Conservation (phyloP, 1,284 basidiomycete genomes). For the Cutaneotrichosporon sp. region DNA sequence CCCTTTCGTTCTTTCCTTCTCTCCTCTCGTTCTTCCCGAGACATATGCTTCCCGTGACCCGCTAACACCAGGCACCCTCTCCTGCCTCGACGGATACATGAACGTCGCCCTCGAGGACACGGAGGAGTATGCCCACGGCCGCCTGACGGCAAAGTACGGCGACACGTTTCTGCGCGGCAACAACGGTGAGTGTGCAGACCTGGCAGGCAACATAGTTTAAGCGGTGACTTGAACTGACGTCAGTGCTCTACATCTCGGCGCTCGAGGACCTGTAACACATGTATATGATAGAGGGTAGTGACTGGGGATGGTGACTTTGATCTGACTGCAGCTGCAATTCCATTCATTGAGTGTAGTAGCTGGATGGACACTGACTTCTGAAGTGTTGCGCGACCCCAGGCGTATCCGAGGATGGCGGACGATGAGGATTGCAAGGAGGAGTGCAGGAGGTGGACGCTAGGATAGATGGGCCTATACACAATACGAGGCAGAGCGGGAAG, state of each 20-base stretch:
- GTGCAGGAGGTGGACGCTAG: not conserved
- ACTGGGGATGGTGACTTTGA: no score
- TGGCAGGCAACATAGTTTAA: not conserved
- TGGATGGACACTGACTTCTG: no score
- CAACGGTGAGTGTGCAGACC: conserved; percentile 69
- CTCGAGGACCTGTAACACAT: conserved; percentile 6
- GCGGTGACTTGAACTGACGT: conserved; percentile 9
- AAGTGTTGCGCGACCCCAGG: no score
- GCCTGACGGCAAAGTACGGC: conserved; percentile 81
- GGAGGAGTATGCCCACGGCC: conserved; percentile 87
- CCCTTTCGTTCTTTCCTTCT: no score
- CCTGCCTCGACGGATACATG: conserved; percentile 97
- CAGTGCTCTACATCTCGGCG: conserved; percentile 10
- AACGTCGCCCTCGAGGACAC: conserved; percentile 98
- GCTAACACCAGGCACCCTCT: conserved; percentile 71
- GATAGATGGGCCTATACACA: not conserved
- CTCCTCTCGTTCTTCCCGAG: not conserved
- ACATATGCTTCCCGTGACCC: not conserved
- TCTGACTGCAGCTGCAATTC: no score
- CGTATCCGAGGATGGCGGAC: no score
- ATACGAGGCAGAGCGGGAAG: no score
- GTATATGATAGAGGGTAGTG: not conserved
- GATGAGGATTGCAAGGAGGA: no score
- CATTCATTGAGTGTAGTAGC: no score
- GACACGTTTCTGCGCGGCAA: conserved; percentile 96